Conservation (phyloP, 202 grass and related monocot genomes). For the Zoysia matrella region DNA sequence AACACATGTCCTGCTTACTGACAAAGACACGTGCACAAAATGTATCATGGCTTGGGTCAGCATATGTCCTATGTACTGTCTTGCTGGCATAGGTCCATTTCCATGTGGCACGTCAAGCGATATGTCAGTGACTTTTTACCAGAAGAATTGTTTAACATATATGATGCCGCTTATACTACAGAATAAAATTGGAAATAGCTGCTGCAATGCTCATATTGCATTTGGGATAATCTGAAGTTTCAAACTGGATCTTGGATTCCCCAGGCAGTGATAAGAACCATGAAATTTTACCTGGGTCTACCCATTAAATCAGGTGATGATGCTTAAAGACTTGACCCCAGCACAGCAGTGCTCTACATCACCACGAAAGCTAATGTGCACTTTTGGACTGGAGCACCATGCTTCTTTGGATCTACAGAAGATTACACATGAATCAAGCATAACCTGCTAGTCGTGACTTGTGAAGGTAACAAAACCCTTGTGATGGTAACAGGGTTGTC, state of each 20-base stretch:
- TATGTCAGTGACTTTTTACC: slow-evolving; percentile 19
- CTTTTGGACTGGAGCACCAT: slow-evolving; percentile 3
- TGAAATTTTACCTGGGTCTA: slow-evolving; percentile 19
- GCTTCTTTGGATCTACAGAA: slow-evolving; percentile 21
- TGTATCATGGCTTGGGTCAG: not conserved
- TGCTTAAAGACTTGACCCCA: slow-evolving; percentile 30
- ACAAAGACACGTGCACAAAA: not conserved
- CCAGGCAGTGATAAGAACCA: not conserved
- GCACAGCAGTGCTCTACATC: slow-evolving; percentile 4
- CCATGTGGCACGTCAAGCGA: not conserved
- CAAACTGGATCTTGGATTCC: not conserved
- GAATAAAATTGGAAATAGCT: not conserved
- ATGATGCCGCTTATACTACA: not conserved
- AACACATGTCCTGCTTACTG: not conserved
- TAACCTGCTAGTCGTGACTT: not conserved
- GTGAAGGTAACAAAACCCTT: not conserved
- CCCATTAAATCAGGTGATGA: not conserved
- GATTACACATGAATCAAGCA: slow-evolving; percentile 29
- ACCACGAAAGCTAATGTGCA: slow-evolving; percentile 6
- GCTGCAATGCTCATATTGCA: not conserved
- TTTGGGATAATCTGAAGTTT: not conserved
- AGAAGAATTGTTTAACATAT: not conserved
- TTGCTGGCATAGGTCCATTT: slow-evolving; percentile 13
- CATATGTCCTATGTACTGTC: not conserved
- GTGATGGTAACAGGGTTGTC: not conserved